These are phyloP conservation scores for Leptographium radiaticola DNA, from an alignment of 2,329 filamentous ascomycete species.

Conservation along the genomic window DNA sequence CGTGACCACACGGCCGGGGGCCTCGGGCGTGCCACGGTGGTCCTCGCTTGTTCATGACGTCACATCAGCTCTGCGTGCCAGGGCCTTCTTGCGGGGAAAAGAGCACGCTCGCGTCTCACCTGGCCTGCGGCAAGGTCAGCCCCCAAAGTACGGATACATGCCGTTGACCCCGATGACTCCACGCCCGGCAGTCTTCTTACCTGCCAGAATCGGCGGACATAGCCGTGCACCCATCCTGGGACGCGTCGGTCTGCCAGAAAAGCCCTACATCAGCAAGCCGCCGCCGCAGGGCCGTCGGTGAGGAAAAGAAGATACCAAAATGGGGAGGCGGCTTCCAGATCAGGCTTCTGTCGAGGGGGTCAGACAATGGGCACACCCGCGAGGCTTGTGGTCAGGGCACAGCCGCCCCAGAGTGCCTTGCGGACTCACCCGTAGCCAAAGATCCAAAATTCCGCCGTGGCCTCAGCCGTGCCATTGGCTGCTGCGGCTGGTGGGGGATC, in stretches of 20 bases:
- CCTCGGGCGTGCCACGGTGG: slow-evolving; percentile 79
- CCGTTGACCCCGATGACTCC: no score
- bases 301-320: slow-evolving; percentile 53
- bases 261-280: not conserved
- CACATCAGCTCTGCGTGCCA: not conserved
- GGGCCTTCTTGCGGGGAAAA: not conserved
- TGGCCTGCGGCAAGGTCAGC: no score
- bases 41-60: slow-evolving; percentile 54
- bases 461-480: not conserved
- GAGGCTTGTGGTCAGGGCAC: no score
- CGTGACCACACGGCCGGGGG: slow-evolving; percentile 84
- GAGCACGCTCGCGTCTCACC: not conserved
- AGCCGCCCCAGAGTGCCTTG: no score
- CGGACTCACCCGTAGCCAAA: slow-evolving; percentile 77
- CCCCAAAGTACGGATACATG: not conserved
- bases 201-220: slow-evolving; percentile 96
- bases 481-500: not conserved
- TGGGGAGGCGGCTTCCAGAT: slow-evolving; percentile 98
- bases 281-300: not conserved
- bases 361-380: not conserved
- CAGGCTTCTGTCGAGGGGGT: slow-evolving; percentile 50
- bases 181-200: slow-evolving; percentile 35
- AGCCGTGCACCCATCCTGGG: slow-evolving; percentile 83
- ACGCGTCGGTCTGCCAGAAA: slow-evolving; percentile 56
- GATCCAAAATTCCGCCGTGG: slow-evolving; percentile 67